Evolutionary conservation across 2,329 filamentous ascomycete species (phyloP), one percentile per base, ranked within the genome.

Genomic region (Magnaporthiopsis poae): DNA sequence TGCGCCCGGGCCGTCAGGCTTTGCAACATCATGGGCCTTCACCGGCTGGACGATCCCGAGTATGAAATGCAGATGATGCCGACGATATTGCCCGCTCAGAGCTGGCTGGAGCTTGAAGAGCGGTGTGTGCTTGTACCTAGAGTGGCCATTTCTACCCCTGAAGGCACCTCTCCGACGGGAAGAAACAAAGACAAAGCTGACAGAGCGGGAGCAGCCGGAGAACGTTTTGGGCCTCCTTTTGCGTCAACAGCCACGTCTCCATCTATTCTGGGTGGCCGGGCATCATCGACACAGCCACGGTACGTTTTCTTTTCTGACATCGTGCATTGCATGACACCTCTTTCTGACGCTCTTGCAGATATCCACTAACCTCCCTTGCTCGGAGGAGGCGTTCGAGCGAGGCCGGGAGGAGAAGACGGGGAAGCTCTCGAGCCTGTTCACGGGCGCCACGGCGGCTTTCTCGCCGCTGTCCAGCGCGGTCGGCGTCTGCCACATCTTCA

Each of bases 181-280:
- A 60, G 15, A 5, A 52, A 8, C 27, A 13, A 13, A 12, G 35
- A 11, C 35, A 52, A 52, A 0, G 39, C 39, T 52, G 18, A 52
- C 39, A 21, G 15, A 18, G 7, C 8, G 15, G 21, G 39, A 52
- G 18, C 39, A 65, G 64, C 65, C 84, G 94, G 67, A 84, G 94
- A 70, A 88, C 90, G 0, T 96, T 96, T 71, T 97, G 94, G 94
- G 86, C 88, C 70, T 84, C 88, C 0, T 97, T 94, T 72, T 90
- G 88, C 70, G 83, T 90, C 60, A 93, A 97, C 75, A 85, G 90
- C 33, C 96, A 96, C 77, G 89, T 91, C 2, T 92, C 90, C 72
- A 90, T 96, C 65, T 92, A 91, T 15, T 96, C 92, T 4, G 93
- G 93, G 2, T 97, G 93, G 93, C 91, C 93, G 0, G 89, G 91